Base-by-base conservation (phyloP, 495 filamentous ascomycete genomes). In the Penicillium malachiteum region DNA sequence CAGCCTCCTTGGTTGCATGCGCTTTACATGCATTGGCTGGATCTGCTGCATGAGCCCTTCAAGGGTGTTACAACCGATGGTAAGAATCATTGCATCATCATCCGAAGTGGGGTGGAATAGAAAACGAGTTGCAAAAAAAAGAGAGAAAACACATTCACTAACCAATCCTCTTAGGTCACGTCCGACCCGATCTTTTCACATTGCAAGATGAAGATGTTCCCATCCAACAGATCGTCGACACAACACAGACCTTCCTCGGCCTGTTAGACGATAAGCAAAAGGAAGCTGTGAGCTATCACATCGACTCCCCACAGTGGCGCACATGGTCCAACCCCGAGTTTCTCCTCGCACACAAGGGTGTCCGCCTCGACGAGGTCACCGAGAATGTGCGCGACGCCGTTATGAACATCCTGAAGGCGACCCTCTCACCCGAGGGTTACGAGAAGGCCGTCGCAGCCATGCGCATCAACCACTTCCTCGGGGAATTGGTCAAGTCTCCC, bases 381-480 rank as follows among this genome's bases (percentile, higher is more conserved):
- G 34, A 66, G 7, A 1, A 57, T 5, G 63, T 74, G 21, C 79
- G 81, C 33, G 68, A 72, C 31, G 67, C 80, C 38, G 73, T 83
- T 34, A 75, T 87, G 48, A 64, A 70, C 30, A 66, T 89, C 2
- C 72, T 90, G 0, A 57, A 78, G 46, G 57, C 73, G 0, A 83
- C 84, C 0, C 75, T 89, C 8, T 90, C 86, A 0, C 74, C 80
- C 0, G 82, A 85, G 58, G 88, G 88, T 38, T 92, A 90, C 71
- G 72, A 77, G 31, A 91, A 91, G 59, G 86, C 86, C 52, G 62
- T 84, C 35, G 78, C 66, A 14, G 86, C 86, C 6, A 89, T 89
- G 84, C 82, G 84, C 63, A 88, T 87, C 68, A 92, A 92, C 72
- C 83, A 84, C 58, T 92, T 90, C 76, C 80, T 92, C 3, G 88